Evolutionary conservation across 495 filamentous ascomycete genomes (phyloP).

Genomic region (Darksidea phi): DNA sequence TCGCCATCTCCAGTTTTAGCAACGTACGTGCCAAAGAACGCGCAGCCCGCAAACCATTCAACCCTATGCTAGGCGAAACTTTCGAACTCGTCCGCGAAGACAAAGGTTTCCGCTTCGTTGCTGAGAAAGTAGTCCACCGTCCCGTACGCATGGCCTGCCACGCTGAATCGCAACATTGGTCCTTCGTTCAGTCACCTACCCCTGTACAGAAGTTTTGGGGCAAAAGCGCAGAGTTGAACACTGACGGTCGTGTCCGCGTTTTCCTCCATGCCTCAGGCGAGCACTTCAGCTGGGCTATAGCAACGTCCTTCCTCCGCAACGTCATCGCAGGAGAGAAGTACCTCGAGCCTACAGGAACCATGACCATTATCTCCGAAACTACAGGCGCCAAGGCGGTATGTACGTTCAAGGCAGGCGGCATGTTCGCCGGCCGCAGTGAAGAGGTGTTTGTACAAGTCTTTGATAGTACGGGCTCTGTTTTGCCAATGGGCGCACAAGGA

Average conservation of each 20-base stretch:
- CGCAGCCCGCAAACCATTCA: conserved; percentile 95
- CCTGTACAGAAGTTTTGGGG: conserved; percentile 98
- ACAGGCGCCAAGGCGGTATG: conserved; percentile 75
- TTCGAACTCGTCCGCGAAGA: conserved; percentile 91
- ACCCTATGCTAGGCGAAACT: conserved; percentile 94
- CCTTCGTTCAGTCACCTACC: conserved; percentile 77
- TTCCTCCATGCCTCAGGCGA: conserved; percentile 69
- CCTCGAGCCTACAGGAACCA: conserved; percentile 86
- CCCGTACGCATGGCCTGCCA: conserved; percentile 92
- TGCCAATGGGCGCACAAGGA: conserved; percentile 65
- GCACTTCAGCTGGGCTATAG: conserved; percentile 76
- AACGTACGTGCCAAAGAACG: conserved; percentile 79
- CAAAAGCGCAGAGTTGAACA: conserved; percentile 88
- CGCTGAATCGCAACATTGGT: conserved; percentile 81
- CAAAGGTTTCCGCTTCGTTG: conserved; percentile 80
- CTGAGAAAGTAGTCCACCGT: conserved; percentile 90
- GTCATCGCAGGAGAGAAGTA: conserved; percentile 98
- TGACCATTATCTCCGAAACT: conserved; percentile 77
- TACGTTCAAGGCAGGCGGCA: conserved; percentile 88
- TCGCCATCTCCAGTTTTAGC: conserved; percentile 81
- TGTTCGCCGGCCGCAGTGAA: conserved; percentile 93
- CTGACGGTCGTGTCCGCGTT: conserved; percentile 80
- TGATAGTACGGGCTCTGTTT: conserved; percentile 59
- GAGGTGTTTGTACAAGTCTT: conserved; percentile 76
- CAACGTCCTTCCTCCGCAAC: conserved; percentile 88